A percentile compares a stretch with the other conserved stretches of the same genome.
Evolutionary conservation across 805 yeast genomes (phyloP).

Genomic region (Zygosaccharomyces siamensis): DNA sequence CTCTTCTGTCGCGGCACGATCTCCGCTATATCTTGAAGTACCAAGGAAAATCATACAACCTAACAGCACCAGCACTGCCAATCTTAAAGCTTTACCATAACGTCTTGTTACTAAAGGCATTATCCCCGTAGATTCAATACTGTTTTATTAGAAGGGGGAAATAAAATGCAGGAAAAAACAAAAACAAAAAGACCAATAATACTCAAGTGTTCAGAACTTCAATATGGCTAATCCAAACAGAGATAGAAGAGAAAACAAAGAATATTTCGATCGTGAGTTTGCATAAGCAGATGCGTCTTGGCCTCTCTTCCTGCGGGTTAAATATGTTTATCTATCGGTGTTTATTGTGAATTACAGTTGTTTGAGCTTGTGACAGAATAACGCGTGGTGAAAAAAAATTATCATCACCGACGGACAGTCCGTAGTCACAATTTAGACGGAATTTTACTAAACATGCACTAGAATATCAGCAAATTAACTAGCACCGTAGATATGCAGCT

Average conservation of each 20-base stretch:
- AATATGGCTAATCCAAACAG: no score
- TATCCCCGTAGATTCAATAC: not conserved
- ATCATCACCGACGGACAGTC: not conserved
- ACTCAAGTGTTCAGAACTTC: no score
- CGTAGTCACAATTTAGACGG: no score
- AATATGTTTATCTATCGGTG: not conserved
- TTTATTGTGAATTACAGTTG: not conserved
- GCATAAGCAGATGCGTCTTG: not conserved
- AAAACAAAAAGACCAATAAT: no score
- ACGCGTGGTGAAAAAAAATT: not conserved
- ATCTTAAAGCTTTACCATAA: slow-evolving; percentile 19
- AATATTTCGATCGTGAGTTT: not conserved
- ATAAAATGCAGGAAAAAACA: no score
- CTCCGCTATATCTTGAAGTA: slow-evolving; percentile 14
- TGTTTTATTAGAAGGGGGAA: not conserved
- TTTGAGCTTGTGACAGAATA: not conserved
- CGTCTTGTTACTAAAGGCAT: slow-evolving; percentile 19
- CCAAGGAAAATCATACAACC: slow-evolving; percentile 13
- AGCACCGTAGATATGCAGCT: no score
- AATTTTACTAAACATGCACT: no score
- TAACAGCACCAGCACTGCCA: slow-evolving; percentile 11
- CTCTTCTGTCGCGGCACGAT: slow-evolving; percentile 17
- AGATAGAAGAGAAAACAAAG: no score
- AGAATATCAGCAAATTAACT: no score
- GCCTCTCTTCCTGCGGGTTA: not conserved